A percentile compares a stretch with the other conserved stretches of the same genome.
These are phyloP conservation scores for Fusarium sp. DNA, from an alignment of 2,329 filamentous ascomycete genomes.

Conservation along the genomic window DNA sequence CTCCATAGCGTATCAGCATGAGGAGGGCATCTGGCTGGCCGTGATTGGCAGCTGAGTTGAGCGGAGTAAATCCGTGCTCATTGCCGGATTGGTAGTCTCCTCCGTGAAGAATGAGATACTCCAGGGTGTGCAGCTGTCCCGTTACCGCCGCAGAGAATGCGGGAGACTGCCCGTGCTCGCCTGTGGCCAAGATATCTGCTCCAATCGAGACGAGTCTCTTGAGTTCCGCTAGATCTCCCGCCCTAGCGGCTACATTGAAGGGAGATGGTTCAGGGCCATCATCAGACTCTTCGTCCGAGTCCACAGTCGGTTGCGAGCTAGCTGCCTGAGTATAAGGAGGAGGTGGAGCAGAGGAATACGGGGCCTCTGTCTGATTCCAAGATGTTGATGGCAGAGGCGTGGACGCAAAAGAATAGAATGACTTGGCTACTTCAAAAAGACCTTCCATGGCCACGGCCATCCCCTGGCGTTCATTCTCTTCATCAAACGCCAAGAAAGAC, in stretches of 20 bases:
- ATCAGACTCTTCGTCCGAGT: neutral
- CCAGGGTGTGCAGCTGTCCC: neutral
- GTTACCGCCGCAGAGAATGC: constrained; percentile 2
- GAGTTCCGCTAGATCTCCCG: neutral
- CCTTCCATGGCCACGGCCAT: neutral
- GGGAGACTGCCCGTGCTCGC: neutral
- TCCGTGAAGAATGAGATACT: neutral
- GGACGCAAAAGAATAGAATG: neutral
- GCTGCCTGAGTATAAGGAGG: neutral
- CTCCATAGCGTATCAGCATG: neutral
- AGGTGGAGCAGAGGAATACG: neutral
- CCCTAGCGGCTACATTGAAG: neutral
- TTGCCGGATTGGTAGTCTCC: constrained; percentile 7
- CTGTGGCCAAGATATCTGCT: neutral
- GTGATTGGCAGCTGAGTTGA: constrained; percentile 5
- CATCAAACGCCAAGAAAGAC: neutral
- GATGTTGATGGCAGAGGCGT: neutral
- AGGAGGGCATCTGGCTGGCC: constrained; percentile 1
- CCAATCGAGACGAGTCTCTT: neutral
- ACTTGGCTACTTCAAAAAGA: constrained; percentile 1
- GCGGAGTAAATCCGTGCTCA: neutral
- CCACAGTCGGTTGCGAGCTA: neutral
- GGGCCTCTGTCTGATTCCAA: neutral
- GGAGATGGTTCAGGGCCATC: constrained; percentile 2
- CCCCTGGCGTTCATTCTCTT: neutral